These are phyloP conservation scores for Pisolithus thermaeus DNA, from an alignment of 1,284 basidiomycete species.

Conservation along the genomic window DNA sequence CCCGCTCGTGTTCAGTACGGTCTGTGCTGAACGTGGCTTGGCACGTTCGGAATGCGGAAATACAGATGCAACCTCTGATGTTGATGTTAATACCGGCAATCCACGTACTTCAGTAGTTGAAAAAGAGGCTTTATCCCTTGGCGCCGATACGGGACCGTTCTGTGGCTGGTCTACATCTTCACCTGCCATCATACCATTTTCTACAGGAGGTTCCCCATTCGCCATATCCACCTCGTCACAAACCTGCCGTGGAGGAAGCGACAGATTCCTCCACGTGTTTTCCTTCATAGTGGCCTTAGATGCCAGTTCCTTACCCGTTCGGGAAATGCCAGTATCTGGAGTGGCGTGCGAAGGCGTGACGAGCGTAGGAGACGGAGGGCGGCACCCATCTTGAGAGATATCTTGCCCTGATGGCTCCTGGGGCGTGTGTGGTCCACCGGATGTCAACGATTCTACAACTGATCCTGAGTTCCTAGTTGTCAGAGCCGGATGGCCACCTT, in stretches of 20 bases:
- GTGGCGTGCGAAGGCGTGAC: not conserved
- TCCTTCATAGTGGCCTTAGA: not conserved
- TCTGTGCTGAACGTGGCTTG: constrained; percentile 34
- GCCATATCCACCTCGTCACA: not conserved
- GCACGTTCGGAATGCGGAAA: not conserved
- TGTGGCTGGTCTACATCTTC: too few relatives aligned
- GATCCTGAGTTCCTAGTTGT: not conserved
- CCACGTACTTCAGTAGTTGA: not conserved
- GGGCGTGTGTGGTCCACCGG: constrained; percentile 10
- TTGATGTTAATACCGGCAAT: too few relatives aligned
- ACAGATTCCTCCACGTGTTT: not conserved
- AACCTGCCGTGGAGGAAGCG: not conserved
- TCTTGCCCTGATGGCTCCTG: not conserved
- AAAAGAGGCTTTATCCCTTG: not conserved
- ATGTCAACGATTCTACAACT: not conserved
- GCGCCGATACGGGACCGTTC: not conserved
- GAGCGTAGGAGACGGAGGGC: constrained; percentile 3
- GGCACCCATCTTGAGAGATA: constrained; percentile 13
- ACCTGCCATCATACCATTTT: too few relatives aligned
- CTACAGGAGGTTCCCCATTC: not conserved
- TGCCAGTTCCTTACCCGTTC: not conserved
- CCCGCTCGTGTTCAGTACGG: constrained; percentile 40
- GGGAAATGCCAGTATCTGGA: too few relatives aligned
- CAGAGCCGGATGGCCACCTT: too few relatives aligned
- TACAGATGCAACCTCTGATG: too few relatives aligned